Base-by-base conservation (phyloP, 805 yeast species). In the Monosporozyma yasuniensis region DNA sequence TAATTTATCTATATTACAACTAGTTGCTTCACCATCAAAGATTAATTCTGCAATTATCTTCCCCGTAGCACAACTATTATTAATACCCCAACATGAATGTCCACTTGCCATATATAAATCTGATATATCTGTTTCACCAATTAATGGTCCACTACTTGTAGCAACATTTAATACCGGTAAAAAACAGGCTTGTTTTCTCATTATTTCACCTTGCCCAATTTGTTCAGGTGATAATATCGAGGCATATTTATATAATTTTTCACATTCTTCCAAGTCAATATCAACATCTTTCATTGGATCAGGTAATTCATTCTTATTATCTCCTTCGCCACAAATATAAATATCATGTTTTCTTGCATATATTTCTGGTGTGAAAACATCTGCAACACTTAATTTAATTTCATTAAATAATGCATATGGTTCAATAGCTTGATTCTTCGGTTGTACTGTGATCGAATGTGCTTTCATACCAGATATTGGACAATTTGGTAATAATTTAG, bases 51-150 rank as follows among this genome's bases (percentile, higher is more conserved):
- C 81, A 82, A 91, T 77, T 37, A 93, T 76, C 61, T 87, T 81
- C n/a, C 99, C 99, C 0, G 97, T 90, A 3, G 86, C 97, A 0
- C 97, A 97, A 0, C 96, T 96, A 67, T 93, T 91, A 70, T 91
- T 93, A 54, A 91, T 93, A 21, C 99, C 99, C 99, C 99, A 91
- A 69, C 98, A 93, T 14, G 96, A 85, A 67, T 91, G 99, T 0
- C 98, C 99, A 14, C 91, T 79, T 2, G 96, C 96, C 50, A 91
- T 66, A 58, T 72, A 85, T 53, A 91, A 71, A 52, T 83, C 81
- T 21, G 77, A 79, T 7, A 90, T 95, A 60, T 89, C 89, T 0
- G 98, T 91, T 59, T 87, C 91, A 44, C 99, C 99, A 57, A 91
- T 83, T 48, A 93, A 72, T 0, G 99, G 99, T 5, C 99, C 99